Conservation (phyloP, 345 rosid genomes). For the Viola odorata region DNA sequence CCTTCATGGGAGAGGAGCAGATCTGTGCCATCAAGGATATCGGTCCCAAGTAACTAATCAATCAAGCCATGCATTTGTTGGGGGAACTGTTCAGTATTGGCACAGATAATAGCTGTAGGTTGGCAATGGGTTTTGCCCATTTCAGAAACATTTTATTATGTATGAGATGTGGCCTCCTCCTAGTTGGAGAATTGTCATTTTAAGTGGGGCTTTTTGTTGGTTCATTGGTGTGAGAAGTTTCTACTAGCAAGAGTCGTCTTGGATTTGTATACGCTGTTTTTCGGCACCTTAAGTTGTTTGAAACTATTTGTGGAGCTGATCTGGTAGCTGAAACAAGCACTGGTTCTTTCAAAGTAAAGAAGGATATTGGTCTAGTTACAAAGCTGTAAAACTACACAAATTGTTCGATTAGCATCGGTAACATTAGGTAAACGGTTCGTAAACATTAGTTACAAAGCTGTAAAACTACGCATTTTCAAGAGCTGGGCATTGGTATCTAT, state of each 20-base stretch:
- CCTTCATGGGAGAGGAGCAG: slow-evolving; percentile 34
- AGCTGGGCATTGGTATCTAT: too few relatives aligned
- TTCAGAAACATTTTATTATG: not conserved
- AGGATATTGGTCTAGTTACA: too few relatives aligned
- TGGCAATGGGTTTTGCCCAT: slow-evolving; percentile 3
- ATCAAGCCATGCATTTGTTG: not conserved
- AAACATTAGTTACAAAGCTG: too few relatives aligned
- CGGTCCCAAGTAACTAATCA: slow-evolving; percentile 16
- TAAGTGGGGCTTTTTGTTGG: slow-evolving; percentile 10
- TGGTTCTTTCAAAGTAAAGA: too few relatives aligned
- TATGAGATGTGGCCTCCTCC: slow-evolving; percentile 6
- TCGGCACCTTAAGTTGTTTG: slow-evolving; percentile 9
- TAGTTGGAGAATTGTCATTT: slow-evolving; percentile 6
- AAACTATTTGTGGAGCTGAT: too few relatives aligned
- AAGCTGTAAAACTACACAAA: too few relatives aligned
- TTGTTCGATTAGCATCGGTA: too few relatives aligned
- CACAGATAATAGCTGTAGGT: slow-evolving; percentile 13
- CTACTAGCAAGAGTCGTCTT: not conserved
- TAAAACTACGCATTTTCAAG: too few relatives aligned
- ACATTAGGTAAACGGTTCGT: too few relatives aligned
- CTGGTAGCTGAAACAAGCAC: too few relatives aligned
- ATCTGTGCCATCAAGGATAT: slow-evolving; percentile 29
- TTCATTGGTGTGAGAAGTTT: too few relatives aligned
- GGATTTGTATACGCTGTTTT: not conserved
- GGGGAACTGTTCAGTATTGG: not conserved